These are phyloP conservation scores for Sparassis latifolia DNA, from an alignment of 1,284 basidiomycete species.

Conservation along the genomic window DNA sequence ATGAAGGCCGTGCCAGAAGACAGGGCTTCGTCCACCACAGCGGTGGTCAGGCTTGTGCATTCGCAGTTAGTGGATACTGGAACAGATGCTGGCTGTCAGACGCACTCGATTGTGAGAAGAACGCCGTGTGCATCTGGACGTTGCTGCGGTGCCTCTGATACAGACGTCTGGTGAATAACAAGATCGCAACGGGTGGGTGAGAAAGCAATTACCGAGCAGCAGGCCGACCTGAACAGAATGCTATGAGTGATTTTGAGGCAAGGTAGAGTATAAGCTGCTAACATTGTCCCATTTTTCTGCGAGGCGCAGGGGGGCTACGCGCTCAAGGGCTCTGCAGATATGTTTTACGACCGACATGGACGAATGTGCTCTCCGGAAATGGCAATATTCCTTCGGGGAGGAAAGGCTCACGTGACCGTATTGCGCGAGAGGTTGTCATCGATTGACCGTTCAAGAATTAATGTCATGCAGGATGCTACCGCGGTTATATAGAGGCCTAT, in stretches of 20 bases:
- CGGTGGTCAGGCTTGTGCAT: conserved; percentile 60
- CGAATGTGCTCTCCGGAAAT: neutral
- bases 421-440: conserved; percentile 3
- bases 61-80: neutral
- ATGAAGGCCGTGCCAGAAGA: conserved; percentile 57
- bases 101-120: conserved; percentile 83
- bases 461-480: conserved; percentile 16
- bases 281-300: conserved; percentile 93
- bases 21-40: conserved; percentile 74
- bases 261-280: conserved; percentile 24
- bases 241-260: too few species aligned
- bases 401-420: neutral
- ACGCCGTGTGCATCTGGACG: conserved; percentile 54
- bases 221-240: conserved; percentile 62
- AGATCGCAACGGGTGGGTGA: neutral
- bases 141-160: conserved; percentile 65
- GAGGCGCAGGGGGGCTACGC: conserved; percentile 79
- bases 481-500: conserved; percentile 19
- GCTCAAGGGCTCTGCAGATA: conserved; percentile 61
- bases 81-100: conserved; percentile 4
- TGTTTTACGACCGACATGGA: conserved; percentile 38
- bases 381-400: neutral
- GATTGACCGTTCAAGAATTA: neutral
- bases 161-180: neutral
- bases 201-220: conserved; percentile 53